These are phyloP conservation scores for Diphasiastrum complanatum DNA, from an alignment of 83 land plant genomes.

Conservation along the genomic window DNA sequence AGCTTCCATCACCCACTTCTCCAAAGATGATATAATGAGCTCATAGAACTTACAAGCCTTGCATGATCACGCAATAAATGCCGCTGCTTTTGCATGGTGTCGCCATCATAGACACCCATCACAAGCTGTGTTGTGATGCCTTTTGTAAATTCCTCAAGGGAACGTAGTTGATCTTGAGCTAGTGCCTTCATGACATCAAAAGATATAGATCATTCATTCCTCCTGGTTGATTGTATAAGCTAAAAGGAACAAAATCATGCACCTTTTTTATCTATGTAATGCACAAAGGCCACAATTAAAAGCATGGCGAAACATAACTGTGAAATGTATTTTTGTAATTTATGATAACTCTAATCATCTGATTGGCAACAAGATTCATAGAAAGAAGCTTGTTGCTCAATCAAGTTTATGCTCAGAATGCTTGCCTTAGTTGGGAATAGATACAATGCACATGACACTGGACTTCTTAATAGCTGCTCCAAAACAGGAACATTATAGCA, in stretches of 20 bases:
- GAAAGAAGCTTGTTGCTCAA: background rate
- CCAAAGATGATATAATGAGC: too few species aligned
- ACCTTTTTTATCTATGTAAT: slow-evolving; percentile 1
- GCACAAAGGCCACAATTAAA: too few species aligned
- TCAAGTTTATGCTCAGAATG: background rate
- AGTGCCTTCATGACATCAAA: slow-evolving; percentile 54
- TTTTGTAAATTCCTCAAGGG: slow-evolving; percentile 43
- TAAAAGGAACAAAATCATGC: background rate
- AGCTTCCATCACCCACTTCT: too few species aligned
- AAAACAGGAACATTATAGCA: slow-evolving; percentile 95
- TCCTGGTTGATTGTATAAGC: background rate
- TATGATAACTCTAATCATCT: background rate
- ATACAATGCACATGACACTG: slow-evolving; percentile 72
- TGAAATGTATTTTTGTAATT: background rate
- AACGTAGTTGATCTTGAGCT: slow-evolving; percentile 88
- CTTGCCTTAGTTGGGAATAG: slow-evolving; percentile 92
- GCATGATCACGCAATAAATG: slow-evolving; percentile 62
- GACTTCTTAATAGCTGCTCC: slow-evolving; percentile 47
- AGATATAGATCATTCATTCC: background rate
- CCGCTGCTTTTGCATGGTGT: slow-evolving; percentile 60
- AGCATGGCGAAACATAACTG: too few species aligned
- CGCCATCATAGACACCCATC: slow-evolving; percentile 92
- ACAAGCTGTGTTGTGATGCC: slow-evolving; percentile 30
- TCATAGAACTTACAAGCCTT: slow-evolving; percentile 81
- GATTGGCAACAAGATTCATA: background rate